Evolutionary conservation across 306 rosid species (phyloP), one percentile per base, ranked within the genome.

Genomic region (Geum urbanum): DNA sequence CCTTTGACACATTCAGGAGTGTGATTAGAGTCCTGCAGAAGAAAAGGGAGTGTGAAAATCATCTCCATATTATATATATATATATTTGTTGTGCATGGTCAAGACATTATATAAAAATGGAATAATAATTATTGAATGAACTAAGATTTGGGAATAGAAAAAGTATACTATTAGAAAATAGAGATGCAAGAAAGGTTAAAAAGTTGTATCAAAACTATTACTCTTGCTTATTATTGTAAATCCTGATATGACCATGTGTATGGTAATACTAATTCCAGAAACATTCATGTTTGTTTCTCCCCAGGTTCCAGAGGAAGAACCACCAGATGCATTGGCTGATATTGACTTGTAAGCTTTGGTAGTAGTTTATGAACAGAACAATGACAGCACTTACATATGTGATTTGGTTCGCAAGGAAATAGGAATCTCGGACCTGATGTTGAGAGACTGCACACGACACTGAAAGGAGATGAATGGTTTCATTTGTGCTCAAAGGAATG

Each of bases 251-350:
- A 49, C 43, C 44, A 43, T 55, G 44, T 19, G 5, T 70, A 43
- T 10, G 12, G 12, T 49, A 37, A 22, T 67, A 47, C 54, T 12
- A 62, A 67, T 67, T 8, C 13, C 40, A 32, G 37, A 2, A 32
- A 35, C 7, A 59, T 5, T 72, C 20, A 9, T 57, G 46, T 55
- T 41, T 66, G 40, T 66, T 59, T 72, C 22, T 46, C 27, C 54
- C 65, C 72, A 89, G 92, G 81, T 89, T 73, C 96, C 92, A 0
- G 92, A 89, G 78, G 87, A 81, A 74, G 87, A 86, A 62, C 92
- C 92, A 43, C 92, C 90, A 6, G 92, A 81, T 41, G 49, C 81
- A 37, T 63, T 79, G 63, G 71, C 80, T 49, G 62, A 72, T 49
- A 63, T 82, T 46, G 62, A 68, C 14, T 53, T 39, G 63, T 69